Evolutionary conservation across 352 stramenopile genomes (phyloP).

Genomic region (Bremia lactucae): DNA sequence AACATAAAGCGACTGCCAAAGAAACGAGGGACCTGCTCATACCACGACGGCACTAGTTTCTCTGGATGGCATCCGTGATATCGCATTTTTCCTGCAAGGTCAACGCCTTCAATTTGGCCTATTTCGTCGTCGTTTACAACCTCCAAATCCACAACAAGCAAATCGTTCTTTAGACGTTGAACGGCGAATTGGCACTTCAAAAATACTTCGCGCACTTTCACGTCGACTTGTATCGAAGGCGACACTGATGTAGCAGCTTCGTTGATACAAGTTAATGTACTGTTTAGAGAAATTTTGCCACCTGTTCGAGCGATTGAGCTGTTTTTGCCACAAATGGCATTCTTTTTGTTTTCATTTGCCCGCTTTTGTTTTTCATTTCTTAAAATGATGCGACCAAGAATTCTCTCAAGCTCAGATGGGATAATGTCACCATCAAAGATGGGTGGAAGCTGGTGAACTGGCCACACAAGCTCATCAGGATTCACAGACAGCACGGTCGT

Average conservation of each 20-base stretch:
- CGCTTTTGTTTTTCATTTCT: conserved; percentile 54
- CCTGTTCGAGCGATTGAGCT: conserved; percentile 24
- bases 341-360: conserved; percentile 23
- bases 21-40: conserved; percentile 48
- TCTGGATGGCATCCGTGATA: conserved; percentile 24
- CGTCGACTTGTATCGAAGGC: conserved; percentile 26
- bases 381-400: conserved; percentile 50
- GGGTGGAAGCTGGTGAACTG: conserved; percentile 40
- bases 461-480: conserved; percentile 83
- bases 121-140: conserved; percentile 8
- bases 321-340: conserved; percentile 26
- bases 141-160: conserved; percentile 66
- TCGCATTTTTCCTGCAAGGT: conserved; percentile 1
- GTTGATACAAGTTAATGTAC: conserved; percentile 35
- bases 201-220: conserved; percentile 66
- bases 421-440: conserved; percentile 81
- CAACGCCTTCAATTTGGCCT: conserved; percentile 1
- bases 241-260: conserved; percentile 18
- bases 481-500: conserved; percentile 66
- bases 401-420: conserved; percentile 59
- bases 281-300: conserved; percentile 31
- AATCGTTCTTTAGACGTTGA: conserved; percentile 62
- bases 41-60: conserved; percentile 40
- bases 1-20: conserved; percentile 84
- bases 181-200: conserved; percentile 44